Base-by-base conservation (phyloP, 2,329 filamentous ascomycete species). In the Aspergillus japonicus region DNA sequence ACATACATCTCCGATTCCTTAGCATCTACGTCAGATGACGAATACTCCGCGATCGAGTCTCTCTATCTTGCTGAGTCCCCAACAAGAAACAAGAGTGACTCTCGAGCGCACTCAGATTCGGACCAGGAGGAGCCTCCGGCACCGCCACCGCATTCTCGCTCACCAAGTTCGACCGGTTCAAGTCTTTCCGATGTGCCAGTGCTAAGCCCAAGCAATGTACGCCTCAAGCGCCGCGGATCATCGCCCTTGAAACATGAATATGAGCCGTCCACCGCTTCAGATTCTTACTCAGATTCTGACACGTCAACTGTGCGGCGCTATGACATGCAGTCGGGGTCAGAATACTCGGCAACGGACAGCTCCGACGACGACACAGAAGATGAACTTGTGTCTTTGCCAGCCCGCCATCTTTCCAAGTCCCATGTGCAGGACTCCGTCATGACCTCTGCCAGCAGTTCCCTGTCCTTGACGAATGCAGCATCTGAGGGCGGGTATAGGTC, bases 191-290 rank as follows among this genome's bases (percentile, higher is more conserved):
- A 70, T 64, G 73, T 78, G 69, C 76, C 79, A 61, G 58, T 81
- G 72, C 65, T 87, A 73, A 71, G 80, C 70, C 69, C 87, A 79
- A 67, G 74, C 67, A 66, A 76, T 58, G 69, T 78, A 63, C 72
- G 77, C 72, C 68, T 82, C 74, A 74, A 89, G 70, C 86, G 93
- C 49, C 87, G 92, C 19, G 89, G 87, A 1, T 98, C 95, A 0
- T 99, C 95, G 1, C 95, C 95, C 0, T 81, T 99, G 53, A 99
- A 99, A 78, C 94, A 98, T 72, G 94, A 99, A 77, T 99, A 97
- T 69, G 89, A 93, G 63, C 94, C 94, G 14, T 98, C 95, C 16
- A 87, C 86, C 6, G 86, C 85, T 50, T 88, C 87, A 0, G 84
- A 85, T 47, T 86, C 86, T 6, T 83, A 82, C 8, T 83, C 80